Conservation (phyloP, 345 rosid species). For the Capsella bursapastoris region DNA sequence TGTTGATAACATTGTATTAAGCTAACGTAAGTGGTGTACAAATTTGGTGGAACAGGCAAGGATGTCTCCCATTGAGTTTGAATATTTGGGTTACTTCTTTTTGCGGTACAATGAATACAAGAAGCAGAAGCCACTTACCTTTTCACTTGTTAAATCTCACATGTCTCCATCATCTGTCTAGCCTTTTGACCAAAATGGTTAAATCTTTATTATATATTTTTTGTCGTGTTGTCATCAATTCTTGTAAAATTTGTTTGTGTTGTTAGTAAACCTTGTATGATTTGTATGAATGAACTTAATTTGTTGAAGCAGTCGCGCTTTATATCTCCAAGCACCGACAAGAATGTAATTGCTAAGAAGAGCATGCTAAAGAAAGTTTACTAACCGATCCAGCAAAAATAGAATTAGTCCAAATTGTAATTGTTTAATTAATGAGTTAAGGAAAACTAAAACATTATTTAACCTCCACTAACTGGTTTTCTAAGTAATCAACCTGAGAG, state of each 20-base stretch:
- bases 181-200: slow-evolving; percentile 12
- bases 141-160: slow-evolving; percentile 64
- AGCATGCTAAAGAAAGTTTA: background rate
- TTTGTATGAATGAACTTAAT: slow-evolving; percentile 26
- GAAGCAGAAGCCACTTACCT: slow-evolving; percentile 61
- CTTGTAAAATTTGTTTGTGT: slow-evolving; percentile 29
- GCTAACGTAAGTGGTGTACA: background rate
- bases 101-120: slow-evolving; percentile 85
- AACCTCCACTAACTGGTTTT: slow-evolving; percentile 21
- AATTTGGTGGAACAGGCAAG: slow-evolving; percentile 60
- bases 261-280: slow-evolving; percentile 3
- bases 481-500: slow-evolving; percentile 29
- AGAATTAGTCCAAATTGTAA: slow-evolving; percentile 1
- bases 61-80: slow-evolving; percentile 91
- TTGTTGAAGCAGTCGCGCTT: background rate
- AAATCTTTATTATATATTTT: background rate
- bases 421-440: slow-evolving; percentile 7
- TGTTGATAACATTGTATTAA: background rate
- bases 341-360: background rate
- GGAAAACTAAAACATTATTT: background rate
- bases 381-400: background rate
- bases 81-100: slow-evolving; percentile 85
- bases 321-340: background rate
- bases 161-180: slow-evolving; percentile 45
- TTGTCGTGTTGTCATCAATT: slow-evolving; percentile 17